Base-by-base conservation (phyloP, 768 basidiomycete species). In the Russula olivacea region DNA sequence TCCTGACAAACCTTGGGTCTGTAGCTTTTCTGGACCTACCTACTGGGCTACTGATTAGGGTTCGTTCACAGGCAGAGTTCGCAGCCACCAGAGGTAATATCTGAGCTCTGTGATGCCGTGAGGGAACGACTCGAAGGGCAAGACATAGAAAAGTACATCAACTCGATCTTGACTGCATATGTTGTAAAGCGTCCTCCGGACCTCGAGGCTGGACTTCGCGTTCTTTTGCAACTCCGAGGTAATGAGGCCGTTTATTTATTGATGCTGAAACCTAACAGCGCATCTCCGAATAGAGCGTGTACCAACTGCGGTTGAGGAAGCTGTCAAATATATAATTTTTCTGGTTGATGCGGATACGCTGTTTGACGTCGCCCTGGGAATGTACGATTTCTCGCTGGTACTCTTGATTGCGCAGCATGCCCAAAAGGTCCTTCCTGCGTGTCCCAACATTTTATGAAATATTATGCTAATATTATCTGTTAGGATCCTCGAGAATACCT, bases 301-400 rank as follows among this genome's bases (percentile, higher is more conserved):
- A 65, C 84, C 89, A 0, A 80, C 84, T 30, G 74, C 93, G 2
- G 91, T 97, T 15, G 95, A 99, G 71, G 95, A 98, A 62, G 97
- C 97, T 7, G 90, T 98, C 69, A 98, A 95, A 72, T 99, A 98
- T 71, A 88, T 98, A 72, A 98, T 98, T 73, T 99, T 98, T 80
- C 83, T 99, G 36, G 92, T 93, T 21, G 93, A 98, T 68, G 93
- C 93, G 0, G 85, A 98, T 69, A 80, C 80, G 50, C 80, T 99
- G 4, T 98, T 96, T 75, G 87, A 98, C 72, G 89, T 91, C 12
- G 97, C 97, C 1, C 81, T 99, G 36, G 97, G 97, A 21, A 98
- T 98, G 94, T 99, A 99, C 71, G 94, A 99, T 74, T 98, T 98
- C 76, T 87, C 91, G 32, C 78, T 99, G 19, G 96, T 98, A 8